Evolutionary conservation across 805 yeast species (phyloP).

Genomic region (Ogataea salicorniae): DNA sequence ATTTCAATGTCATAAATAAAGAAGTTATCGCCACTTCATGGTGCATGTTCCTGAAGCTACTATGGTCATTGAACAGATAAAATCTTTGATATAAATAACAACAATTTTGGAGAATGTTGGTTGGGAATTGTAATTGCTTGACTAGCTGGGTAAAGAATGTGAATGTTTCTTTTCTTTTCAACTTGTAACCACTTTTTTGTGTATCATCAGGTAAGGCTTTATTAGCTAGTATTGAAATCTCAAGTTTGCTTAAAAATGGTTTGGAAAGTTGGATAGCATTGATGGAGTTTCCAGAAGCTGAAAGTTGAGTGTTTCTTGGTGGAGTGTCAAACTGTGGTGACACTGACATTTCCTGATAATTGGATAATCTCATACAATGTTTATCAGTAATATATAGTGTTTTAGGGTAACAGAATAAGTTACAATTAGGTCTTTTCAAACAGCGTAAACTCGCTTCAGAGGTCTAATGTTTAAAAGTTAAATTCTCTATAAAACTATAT

Average conservation of each 20-base stretch:
- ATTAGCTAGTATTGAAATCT: constrained; percentile 21
- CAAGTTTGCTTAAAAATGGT: constrained; percentile 28
- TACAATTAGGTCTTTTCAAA: no score
- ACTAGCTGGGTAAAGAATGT: constrained; percentile 51
- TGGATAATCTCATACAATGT: no score
- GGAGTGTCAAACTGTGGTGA: no score
- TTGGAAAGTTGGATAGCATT: constrained; percentile 29
- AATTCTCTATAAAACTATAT: no score
- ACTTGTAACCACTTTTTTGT: constrained; percentile 18
- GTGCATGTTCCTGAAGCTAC: constrained; percentile 38
- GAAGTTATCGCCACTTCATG: constrained; percentile 65
- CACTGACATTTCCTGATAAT: no score
- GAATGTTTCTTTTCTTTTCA: constrained; percentile 37
- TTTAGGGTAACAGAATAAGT: no score
- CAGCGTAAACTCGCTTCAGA: no score
- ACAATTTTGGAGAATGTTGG: constrained; percentile 62
- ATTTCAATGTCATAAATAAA: constrained; percentile 65
- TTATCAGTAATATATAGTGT: no score
- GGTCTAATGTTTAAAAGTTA: no score
- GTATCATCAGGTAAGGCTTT: constrained; percentile 15
- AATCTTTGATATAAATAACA: constrained; percentile 70
- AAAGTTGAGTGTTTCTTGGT: neutral
- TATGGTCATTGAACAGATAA: constrained; percentile 60
- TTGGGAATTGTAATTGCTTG: constrained; percentile 56
- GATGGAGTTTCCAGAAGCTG: constrained; percentile 1